Percentiles rank a stretch among this genome's conserved stretches.
Evolutionary conservation across 106 monocot genomes (phyloP).

Genomic region (Platanthera guangdongensis): DNA sequence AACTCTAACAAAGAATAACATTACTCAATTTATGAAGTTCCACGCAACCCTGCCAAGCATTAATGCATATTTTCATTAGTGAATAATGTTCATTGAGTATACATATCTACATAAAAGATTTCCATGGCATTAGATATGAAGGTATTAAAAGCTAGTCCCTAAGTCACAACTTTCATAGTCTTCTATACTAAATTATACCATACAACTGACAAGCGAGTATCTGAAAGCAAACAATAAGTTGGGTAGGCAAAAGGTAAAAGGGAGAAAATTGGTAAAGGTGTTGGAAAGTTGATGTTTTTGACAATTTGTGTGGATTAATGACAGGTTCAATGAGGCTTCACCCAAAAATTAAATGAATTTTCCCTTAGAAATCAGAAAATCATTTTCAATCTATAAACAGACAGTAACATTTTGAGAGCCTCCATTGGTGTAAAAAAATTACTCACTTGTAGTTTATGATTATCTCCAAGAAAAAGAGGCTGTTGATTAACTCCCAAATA

Average conservation of each 20-base stretch:
- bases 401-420: background rate
- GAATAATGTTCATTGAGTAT: too few species aligned
- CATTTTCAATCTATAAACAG: background rate
- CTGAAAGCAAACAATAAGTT: background rate
- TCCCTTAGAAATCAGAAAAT: background rate
- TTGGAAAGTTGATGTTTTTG: background rate
- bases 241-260: background rate
- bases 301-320: background rate
- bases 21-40: too few species aligned
- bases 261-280: background rate
- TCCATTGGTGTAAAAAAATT: background rate
- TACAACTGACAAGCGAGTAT: background rate
- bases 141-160: too few species aligned
- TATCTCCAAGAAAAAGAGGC: slow-evolving; percentile 89
- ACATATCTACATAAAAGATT: too few species aligned
- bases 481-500: slow-evolving; percentile 81
- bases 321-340: background rate
- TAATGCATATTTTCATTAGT: too few species aligned
- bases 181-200: background rate
- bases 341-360: background rate
- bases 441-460: slow-evolving; percentile 82
- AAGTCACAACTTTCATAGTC: too few species aligned
- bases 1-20: too few species aligned
- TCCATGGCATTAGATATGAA: too few species aligned
- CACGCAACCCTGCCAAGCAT: too few species aligned